phyloP scores from a whole-genome alignment of 2,329 filamentous ascomycete genomes.

The Pyrenophora seminiperda region DNA sequence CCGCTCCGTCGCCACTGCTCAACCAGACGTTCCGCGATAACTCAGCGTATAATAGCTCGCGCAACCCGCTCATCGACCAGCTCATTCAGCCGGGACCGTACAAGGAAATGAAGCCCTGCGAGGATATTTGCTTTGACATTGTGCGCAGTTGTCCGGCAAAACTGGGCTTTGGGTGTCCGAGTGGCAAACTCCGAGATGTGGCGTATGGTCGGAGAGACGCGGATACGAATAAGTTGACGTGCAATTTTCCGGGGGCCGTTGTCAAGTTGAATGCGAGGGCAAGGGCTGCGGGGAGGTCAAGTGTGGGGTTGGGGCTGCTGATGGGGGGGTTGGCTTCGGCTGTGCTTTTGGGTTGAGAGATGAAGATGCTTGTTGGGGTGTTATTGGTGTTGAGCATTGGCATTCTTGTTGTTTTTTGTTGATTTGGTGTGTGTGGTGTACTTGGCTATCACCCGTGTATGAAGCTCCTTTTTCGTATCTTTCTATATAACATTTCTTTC shows the following conservation, averaged over 20 bases:
- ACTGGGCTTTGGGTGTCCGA: constrained; percentile 77
- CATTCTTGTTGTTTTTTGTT: too few species aligned
- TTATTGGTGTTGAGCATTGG: too few species aligned
- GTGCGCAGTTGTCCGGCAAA: constrained; percentile 81
- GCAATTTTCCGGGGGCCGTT: constrained; percentile 51
- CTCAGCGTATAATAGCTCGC: constrained; percentile 60
- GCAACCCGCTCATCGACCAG: constrained; percentile 74
- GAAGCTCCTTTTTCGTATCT: too few species aligned
- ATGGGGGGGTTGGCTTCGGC: background rate
- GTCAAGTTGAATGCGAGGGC: constrained; percentile 42
- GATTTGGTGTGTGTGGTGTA: too few species aligned
- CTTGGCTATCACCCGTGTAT: too few species aligned
- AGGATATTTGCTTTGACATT: constrained; percentile 83
- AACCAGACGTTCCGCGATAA: constrained; percentile 33
- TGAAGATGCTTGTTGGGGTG: too few species aligned
- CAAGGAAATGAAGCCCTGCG: constrained; percentile 88
- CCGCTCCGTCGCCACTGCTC: constrained; percentile 18
- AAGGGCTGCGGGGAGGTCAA: background rate
- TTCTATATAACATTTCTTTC: too few species aligned
- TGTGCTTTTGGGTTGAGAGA: background rate
- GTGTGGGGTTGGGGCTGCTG: background rate
- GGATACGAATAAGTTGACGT: constrained; percentile 33
- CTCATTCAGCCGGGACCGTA: constrained; percentile 82
- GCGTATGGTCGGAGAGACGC: constrained; percentile 35
- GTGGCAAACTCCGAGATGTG: constrained; percentile 15